Base-by-base conservation (phyloP, 257 asterid species). In the Eucommia ulmoides region DNA sequence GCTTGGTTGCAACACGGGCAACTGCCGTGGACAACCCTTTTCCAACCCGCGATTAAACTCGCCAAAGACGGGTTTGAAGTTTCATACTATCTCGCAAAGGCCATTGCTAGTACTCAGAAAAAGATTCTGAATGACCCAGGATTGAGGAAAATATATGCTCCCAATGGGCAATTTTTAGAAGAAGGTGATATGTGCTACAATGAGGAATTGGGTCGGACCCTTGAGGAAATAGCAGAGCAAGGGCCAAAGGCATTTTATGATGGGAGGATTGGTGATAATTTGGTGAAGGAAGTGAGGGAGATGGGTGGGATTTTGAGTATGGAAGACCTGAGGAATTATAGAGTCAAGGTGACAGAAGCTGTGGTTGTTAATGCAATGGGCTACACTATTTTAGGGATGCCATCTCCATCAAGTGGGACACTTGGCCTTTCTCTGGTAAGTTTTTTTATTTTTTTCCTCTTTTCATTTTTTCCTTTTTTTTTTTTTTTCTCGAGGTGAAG, bases 361-460 rank as follows among this genome's bases (percentile, higher is more conserved):
- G 63, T 82, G 23, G 55, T 72, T 14, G 76, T 84, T 5, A 66
- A 79, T 19, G 73, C 69, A 14, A 68, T 80, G 89, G 97, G 96
- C 9, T 82, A 75, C 65, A 63, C 73, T 26, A 84, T 88, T 51
- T 55, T 84, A 19, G 95, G 97, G 20, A 82, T 84, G 97, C 94
- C 95, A 23, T 94, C 94, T 24, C 97, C 97, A 15, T 84, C 96
- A 16, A 78, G 88, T 62, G 97, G 97, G 62, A 78, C 89, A 0
- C 63, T 84, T 0, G 97, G 93, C 11, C 67, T 88, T 45, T 69
- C 97, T 55, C 70, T 88, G 87, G 97, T 84, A n/a, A n/a, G 54
- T 22, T 29, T 20, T 22, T 33, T 42, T 42, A 16, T n/a, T n/a
- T n/a, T n/a, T n/a, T n/a, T 56, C 15, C 80, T 56, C 23, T 25